These are phyloP conservation scores for Kernera saxatilis DNA, from an alignment of 345 rosid genomes.

Conservation along the genomic window DNA sequence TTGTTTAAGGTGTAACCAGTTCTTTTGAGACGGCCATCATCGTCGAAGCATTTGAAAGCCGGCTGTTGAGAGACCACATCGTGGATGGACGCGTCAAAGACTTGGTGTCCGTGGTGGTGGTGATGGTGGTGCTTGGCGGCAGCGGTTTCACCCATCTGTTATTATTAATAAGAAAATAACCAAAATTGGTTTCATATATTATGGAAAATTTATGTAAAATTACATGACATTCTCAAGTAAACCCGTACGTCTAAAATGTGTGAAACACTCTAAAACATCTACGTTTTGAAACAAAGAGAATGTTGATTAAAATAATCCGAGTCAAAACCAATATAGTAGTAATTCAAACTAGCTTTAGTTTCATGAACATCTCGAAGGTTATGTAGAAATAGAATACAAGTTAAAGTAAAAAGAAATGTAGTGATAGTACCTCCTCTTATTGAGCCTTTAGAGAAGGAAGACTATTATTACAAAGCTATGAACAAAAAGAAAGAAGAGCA, in stretches of 20 bases:
- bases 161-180: background rate
- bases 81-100: constrained; percentile 33
- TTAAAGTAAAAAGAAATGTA: background rate
- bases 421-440: constrained; percentile 29
- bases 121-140: constrained; percentile 34
- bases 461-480: constrained; percentile 23
- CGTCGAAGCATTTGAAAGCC: constrained; percentile 55
- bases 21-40: constrained; percentile 70
- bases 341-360: too few relatives aligned
- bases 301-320: too few relatives aligned
- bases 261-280: too few relatives aligned
- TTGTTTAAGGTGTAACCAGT: constrained; percentile 33
- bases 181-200: background rate
- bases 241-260: too few relatives aligned
- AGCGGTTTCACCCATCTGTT: constrained; percentile 49
- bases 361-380: too few relatives aligned
- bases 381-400: too few relatives aligned
- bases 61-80: constrained; percentile 20
- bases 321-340: too few relatives aligned
- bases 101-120: constrained; percentile 34
- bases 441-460: constrained; percentile 14
- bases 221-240: too few relatives aligned
- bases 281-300: too few relatives aligned
- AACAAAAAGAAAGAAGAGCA: constrained; percentile 22
- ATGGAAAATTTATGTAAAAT: too few relatives aligned